Conservation (phyloP, 352 stramenopile genomes). For the Globisporangium spinosum region DNA sequence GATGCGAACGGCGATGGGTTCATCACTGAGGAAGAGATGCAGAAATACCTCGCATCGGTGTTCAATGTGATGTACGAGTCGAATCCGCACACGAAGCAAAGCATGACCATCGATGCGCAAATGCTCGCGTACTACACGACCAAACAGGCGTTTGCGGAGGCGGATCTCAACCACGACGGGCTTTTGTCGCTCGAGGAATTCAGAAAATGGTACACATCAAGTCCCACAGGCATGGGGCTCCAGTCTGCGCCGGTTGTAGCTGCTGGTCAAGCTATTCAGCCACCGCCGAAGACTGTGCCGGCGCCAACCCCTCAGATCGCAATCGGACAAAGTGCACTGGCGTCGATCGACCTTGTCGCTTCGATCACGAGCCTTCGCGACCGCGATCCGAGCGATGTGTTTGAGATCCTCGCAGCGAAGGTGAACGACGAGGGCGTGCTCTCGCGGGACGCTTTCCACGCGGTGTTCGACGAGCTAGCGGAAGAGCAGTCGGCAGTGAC, state of each 20-base stretch:
- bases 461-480: conserved; percentile 64
- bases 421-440: conserved; percentile 83
- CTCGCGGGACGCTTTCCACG: conserved; percentile 59
- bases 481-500: conserved; percentile 26
- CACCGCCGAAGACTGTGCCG: conserved; percentile 4
- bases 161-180: conserved; percentile 79
- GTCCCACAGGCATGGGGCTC: neutral
- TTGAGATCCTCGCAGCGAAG: conserved; percentile 78
- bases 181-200: conserved; percentile 82
- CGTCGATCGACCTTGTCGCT: conserved; percentile 57
- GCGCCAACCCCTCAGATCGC: conserved; percentile 2
- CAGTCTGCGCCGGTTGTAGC: conserved; percentile 9
- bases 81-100: conserved; percentile 27
- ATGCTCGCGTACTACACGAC: conserved; percentile 69
- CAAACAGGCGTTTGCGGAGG: conserved; percentile 80
- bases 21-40: conserved; percentile 82
- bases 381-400: conserved; percentile 59
- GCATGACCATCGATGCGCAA: conserved; percentile 48
- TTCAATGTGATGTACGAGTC: conserved; percentile 69
- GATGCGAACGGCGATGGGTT: conserved; percentile 80
- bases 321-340: conserved; percentile 29
- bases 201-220: conserved; percentile 62
- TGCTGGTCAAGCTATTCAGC: neutral
- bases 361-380: conserved; percentile 54
- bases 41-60: conserved; percentile 68